Evolutionary conservation across 2,329 filamentous ascomycete genomes (phyloP).

Genomic region (Sarocladium kiliense): DNA sequence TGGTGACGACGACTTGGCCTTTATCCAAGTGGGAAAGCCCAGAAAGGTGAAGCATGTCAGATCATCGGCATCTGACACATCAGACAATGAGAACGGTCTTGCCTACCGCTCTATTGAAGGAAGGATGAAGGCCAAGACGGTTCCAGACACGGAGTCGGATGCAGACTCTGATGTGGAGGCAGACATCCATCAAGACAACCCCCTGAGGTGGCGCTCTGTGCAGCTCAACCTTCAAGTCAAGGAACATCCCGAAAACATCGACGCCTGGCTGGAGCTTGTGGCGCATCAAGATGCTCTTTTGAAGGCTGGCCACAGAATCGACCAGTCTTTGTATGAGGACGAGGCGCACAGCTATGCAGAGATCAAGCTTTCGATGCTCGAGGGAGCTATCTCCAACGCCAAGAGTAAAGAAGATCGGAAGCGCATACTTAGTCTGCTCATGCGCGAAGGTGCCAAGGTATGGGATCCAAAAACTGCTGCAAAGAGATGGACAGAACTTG

Average conservation of each 20-base stretch:
- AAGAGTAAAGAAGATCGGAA: constrained; percentile 43
- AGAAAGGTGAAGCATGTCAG: constrained; percentile 36
- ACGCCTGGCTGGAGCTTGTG: constrained; percentile 74
- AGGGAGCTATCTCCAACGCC: constrained; percentile 65
- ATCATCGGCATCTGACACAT: constrained; percentile 28
- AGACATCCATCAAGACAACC: constrained; percentile 31
- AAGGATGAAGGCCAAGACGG: constrained; percentile 43
- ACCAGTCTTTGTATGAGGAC: constrained; percentile 44
- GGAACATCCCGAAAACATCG: constrained; percentile 59
- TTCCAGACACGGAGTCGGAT: constrained; percentile 38
- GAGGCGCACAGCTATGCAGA: constrained; percentile 68
- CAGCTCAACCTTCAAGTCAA: constrained; percentile 61
- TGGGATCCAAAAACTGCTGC: constrained; percentile 63
- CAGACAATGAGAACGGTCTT: constrained; percentile 42
- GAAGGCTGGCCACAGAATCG: constrained; percentile 37
- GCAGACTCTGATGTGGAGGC: constrained; percentile 28
- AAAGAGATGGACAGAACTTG: constrained; percentile 58
- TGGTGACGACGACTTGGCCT: constrained; percentile 35
- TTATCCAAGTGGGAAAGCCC: constrained; percentile 37
- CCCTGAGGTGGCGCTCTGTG: constrained; percentile 49
- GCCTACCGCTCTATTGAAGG: constrained; percentile 62
- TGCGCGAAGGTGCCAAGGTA: constrained; percentile 67
- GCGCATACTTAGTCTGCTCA: constrained; percentile 59
- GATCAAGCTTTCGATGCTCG: constrained; percentile 73
- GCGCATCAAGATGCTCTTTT: constrained; percentile 70